Base-by-base conservation (phyloP, 331 rosid species). In the Phaseolus coccineus region DNA sequence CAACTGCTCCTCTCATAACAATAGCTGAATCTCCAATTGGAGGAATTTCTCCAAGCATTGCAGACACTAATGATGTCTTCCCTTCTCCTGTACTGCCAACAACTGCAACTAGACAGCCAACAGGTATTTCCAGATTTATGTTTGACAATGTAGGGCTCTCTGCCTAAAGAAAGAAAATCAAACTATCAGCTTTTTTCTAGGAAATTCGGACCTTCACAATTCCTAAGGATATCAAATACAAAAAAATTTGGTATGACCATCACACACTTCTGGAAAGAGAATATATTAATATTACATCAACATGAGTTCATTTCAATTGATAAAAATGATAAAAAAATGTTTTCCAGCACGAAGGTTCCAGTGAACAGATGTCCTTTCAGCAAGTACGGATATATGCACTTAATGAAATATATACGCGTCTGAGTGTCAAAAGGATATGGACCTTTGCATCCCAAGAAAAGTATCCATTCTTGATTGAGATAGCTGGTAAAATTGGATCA, bases 31-130 rank as follows among this genome's bases (percentile, higher is more conserved):
- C 88, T 48, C 84, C 83, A 65, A 84, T 25, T 35, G 92, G 56
- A 73, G 97, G 99, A 27, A 95, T 84, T 81, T 95, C 98, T 63
- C 98, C 97, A 27, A 95, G 93, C 97, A 95, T 95, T 69, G 97
- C 97, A 15, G 96, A 91, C 78, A 95, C 69, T 3, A 95, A 89
- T 12, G 99, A 93, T 31, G 99, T 93, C 81, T 95, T 95, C 82
- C 99, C 99, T 89, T 95, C 98, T 80, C 99, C 99, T 8, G 99
- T 95, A 74, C 98, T 86, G 14, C 99, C 99, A 84, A 95, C 97
- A 64, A 95, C 85, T 56, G 98, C 99, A 69, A 95, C 97, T 83
- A 95, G 87, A 84, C 89, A 85, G 16, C 99, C 98, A 67, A 83
- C 90, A 74, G 87, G 90, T 80, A 91, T 77, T 84, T 93, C 91